Evolutionary conservation across 441 rosid genomes (phyloP).

Genomic region (Pelargonium myrrhifolium): DNA sequence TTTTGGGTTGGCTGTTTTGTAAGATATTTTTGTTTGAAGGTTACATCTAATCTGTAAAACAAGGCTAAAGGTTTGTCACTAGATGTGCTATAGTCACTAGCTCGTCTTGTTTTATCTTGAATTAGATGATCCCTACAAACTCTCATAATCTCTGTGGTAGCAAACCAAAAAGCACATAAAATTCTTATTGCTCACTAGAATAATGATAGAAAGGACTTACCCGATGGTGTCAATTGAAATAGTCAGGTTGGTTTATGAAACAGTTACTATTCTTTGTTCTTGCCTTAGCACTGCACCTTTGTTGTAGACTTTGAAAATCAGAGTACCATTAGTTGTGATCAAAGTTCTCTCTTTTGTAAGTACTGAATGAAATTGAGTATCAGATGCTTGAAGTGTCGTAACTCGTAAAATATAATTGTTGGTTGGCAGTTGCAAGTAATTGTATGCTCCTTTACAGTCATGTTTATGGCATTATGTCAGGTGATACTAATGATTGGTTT

Average conservation of each 20-base stretch:
- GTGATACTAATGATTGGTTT: too few relatives aligned
- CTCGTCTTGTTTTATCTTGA: too few relatives aligned
- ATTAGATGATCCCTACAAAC: not conserved
- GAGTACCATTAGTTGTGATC: not conserved
- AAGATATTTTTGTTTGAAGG: too few relatives aligned
- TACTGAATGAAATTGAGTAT: too few relatives aligned
- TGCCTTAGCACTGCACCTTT: not conserved
- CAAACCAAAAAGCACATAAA: not conserved
- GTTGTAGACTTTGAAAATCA: not conserved
- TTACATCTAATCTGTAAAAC: too few relatives aligned
- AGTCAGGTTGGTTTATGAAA: not conserved
- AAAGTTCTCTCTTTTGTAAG: not conserved
- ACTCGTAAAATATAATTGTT: too few relatives aligned
- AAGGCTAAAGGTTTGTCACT: too few relatives aligned
- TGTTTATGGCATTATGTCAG: too few relatives aligned
- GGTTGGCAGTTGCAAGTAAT: too few relatives aligned
- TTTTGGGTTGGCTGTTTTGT: too few relatives aligned
- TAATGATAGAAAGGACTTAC: not conserved
- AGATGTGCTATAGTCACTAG: too few relatives aligned
- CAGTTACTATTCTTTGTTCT: not conserved
- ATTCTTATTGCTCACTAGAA: not conserved
- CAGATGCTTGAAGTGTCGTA: not conserved
- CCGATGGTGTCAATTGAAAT: not conserved
- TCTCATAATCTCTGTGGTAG: not conserved
- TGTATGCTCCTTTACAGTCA: too few relatives aligned